A percentile compares a stretch with the other conserved stretches of the same genome.
phyloP scores from a whole-genome alignment of 2,329 filamentous ascomycete genomes.

The Cordyceps tenuipes region DNA sequence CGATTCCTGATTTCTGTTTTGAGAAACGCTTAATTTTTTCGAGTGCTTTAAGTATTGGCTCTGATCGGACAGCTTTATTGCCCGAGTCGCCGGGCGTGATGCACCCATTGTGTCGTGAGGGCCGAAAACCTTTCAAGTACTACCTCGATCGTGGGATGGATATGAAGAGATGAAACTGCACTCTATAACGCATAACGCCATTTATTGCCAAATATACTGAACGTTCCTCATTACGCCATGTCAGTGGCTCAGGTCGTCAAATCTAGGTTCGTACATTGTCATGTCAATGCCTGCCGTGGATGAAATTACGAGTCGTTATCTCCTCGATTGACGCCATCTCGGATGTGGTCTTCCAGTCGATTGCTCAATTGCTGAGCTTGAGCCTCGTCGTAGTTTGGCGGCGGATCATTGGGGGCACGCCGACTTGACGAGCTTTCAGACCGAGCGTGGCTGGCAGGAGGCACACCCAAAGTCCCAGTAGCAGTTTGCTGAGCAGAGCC shows the following conservation, averaged over 20 bases:
- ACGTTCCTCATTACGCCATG: neutral
- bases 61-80: too few relatives aligned
- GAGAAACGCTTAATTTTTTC: too few relatives aligned
- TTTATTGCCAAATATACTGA: constrained; percentile 1
- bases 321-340: constrained; percentile 61
- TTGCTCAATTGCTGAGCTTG: constrained; percentile 60
- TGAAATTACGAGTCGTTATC: constrained; percentile 20
- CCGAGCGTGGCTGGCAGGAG: constrained; percentile 21
- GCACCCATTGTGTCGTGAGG: too few relatives aligned
- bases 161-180: neutral
- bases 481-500: constrained; percentile 24
- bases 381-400: constrained; percentile 85
- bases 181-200: neutral
- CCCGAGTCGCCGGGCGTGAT: too few relatives aligned
- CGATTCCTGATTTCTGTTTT: neutral
- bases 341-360: constrained; percentile 60
- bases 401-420: constrained; percentile 61
- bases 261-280: constrained; percentile 1
- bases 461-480: constrained; percentile 16
- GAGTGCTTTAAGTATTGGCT: too few relatives aligned
- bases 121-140: neutral
- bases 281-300: neutral
- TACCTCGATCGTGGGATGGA: neutral
- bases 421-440: constrained; percentile 31
- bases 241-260: neutral